These are phyloP conservation scores for Mycena olivaceomarginata DNA, from an alignment of 768 basidiomycete species.

Conservation along the genomic window DNA sequence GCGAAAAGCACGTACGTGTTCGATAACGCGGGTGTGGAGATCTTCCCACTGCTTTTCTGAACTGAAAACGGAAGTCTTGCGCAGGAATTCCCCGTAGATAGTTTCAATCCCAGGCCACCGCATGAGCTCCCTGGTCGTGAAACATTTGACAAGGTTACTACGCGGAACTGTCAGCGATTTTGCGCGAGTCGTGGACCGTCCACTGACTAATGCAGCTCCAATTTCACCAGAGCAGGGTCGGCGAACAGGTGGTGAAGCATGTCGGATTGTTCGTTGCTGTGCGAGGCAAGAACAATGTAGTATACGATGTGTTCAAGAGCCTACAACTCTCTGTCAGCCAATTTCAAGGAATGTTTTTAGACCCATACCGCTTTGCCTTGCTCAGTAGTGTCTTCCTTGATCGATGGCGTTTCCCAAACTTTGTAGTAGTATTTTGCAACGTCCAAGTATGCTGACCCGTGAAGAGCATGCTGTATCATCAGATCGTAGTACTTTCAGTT, in stretches of 20 bases:
- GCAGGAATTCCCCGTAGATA: slow-evolving; percentile 91
- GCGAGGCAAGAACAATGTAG: slow-evolving; percentile 94
- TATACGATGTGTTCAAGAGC: slow-evolving; percentile 96
- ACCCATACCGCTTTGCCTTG: slow-evolving; percentile 80
- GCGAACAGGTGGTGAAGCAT: slow-evolving; percentile 93
- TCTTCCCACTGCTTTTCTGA: slow-evolving; percentile 93
- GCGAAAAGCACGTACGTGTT: slow-evolving; percentile 82
- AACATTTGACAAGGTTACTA: slow-evolving; percentile 96
- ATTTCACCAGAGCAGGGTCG: slow-evolving; percentile 86
- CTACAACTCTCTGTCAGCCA: slow-evolving; percentile 60
- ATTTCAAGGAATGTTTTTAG: slow-evolving; percentile 33
- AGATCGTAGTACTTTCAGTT: slow-evolving; percentile 97
- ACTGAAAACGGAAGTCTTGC: slow-evolving; percentile 88
- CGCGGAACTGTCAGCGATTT: slow-evolving; percentile 39
- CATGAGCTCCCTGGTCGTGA: slow-evolving; percentile 95
- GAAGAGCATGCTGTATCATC: slow-evolving; percentile 96
- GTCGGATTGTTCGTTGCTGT: slow-evolving; percentile 98
- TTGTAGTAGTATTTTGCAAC: slow-evolving; percentile 97
- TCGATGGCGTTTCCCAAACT: slow-evolving; percentile 97
- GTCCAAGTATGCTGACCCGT: slow-evolving; percentile 90
- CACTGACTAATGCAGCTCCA: slow-evolving; percentile 89
- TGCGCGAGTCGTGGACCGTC: neutral
- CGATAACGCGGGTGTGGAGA: slow-evolving; percentile 95
- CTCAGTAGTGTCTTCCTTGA: slow-evolving; percentile 87
- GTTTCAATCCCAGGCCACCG: slow-evolving; percentile 96